phyloP scores from a whole-genome alignment of 1,284 basidiomycete genomes.

The Cystobasidium pallidum region DNA sequence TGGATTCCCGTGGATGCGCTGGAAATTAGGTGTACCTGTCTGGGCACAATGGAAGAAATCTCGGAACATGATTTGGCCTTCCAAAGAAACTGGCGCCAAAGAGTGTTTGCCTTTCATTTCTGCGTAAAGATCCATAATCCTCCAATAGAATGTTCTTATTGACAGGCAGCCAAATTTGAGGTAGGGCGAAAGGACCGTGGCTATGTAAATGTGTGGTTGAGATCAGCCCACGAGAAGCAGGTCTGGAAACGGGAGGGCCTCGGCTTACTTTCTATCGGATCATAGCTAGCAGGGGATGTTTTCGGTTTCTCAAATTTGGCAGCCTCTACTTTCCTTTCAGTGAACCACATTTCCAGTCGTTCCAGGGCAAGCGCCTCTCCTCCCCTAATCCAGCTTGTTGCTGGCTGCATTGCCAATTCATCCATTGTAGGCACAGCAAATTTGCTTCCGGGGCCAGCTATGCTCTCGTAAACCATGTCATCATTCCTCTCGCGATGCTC shows the following conservation, averaged over 20 bases:
- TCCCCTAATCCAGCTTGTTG: slow-evolving; percentile 60
- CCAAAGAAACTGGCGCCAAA: slow-evolving; percentile 49
- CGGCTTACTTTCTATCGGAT: slow-evolving; percentile 54
- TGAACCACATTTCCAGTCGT: slow-evolving; percentile 58
- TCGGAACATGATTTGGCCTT: slow-evolving; percentile 50
- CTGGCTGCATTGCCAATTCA: slow-evolving; percentile 59
- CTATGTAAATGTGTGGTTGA: too few relatives aligned
- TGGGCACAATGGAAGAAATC: slow-evolving; percentile 57
- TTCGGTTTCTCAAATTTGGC: slow-evolving; percentile 62
- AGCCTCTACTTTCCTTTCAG: slow-evolving; percentile 56
- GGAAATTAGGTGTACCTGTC: slow-evolving; percentile 57
- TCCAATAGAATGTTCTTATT: slow-evolving; percentile 59
- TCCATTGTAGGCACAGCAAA: slow-evolving; percentile 61
- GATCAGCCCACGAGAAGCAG: background rate
- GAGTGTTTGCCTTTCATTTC: slow-evolving; percentile 51
- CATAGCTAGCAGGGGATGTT: slow-evolving; percentile 59
- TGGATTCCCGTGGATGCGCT: slow-evolving; percentile 58
- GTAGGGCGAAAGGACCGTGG: slow-evolving; percentile 60
- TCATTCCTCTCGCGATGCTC: slow-evolving; percentile 49
- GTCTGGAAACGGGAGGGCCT: background rate
- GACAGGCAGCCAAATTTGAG: slow-evolving; percentile 63
- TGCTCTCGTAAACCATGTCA: slow-evolving; percentile 52
- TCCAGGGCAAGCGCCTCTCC: slow-evolving; percentile 61
- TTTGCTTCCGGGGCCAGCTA: slow-evolving; percentile 57
- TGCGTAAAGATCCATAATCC: slow-evolving; percentile 56